These are phyloP conservation scores for Berberis vulgaris DNA, from an alignment of 164 flowering plant species.

Conservation along the genomic window DNA sequence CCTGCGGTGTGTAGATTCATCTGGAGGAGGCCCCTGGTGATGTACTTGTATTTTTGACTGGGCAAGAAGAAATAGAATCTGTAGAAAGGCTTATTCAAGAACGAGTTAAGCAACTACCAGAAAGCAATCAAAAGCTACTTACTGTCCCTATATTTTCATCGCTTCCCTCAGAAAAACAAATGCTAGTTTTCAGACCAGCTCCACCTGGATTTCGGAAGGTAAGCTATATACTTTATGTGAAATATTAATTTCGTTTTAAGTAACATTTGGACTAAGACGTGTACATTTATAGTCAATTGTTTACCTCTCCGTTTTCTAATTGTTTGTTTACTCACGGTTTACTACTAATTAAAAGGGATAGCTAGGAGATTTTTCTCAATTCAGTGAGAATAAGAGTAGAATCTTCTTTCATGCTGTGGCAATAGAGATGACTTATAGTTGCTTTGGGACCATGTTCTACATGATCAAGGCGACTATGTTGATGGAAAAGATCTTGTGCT, in stretches of 20 bases:
- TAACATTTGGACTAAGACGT: not conserved
- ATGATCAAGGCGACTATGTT: too few relatives aligned
- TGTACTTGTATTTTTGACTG: constrained; percentile 88
- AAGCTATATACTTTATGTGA: constrained; percentile 1
- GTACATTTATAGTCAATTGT: too few relatives aligned
- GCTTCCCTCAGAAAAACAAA: constrained; percentile 91
- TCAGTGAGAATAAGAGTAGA: too few relatives aligned
- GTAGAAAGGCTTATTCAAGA: constrained; percentile 65
- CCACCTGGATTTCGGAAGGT: constrained; percentile 89
- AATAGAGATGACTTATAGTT: too few relatives aligned
- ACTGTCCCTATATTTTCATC: constrained; percentile 73
- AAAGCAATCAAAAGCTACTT: constrained; percentile 39
- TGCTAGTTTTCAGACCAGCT: constrained; percentile 73
- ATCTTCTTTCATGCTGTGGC: too few relatives aligned
- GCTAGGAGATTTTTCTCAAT: too few relatives aligned
- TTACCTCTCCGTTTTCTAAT: too few relatives aligned
- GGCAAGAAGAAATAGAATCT: constrained; percentile 98
- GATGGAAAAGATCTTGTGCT: too few relatives aligned
- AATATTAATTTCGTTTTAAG: not conserved
- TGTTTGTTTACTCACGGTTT: too few relatives aligned
- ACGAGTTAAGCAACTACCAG: constrained; percentile 48
- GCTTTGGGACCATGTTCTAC: too few relatives aligned
- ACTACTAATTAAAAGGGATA: too few relatives aligned
- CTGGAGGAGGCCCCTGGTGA: constrained; percentile 88
- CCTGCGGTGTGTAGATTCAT: constrained; percentile 48